Evolutionary conservation across 805 yeast genomes (phyloP), one percentile per base, ranked within the genome.

Genomic region (Barnettozyma californica): DNA sequence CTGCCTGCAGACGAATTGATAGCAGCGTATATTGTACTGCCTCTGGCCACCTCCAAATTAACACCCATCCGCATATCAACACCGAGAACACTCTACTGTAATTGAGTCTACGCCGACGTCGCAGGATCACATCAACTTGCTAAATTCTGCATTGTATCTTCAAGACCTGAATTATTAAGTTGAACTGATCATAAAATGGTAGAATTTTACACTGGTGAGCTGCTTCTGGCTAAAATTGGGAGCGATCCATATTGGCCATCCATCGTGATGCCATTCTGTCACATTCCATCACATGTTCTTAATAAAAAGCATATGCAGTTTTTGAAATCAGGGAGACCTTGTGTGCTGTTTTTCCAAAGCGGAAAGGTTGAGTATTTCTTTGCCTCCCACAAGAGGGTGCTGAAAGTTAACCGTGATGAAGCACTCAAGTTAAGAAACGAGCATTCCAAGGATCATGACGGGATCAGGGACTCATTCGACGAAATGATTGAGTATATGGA

Each of bases 181-280:
- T 29, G 2, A 29, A 29, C 14, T 29, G 16, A 11, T 5, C 3
- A 3, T 11, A 13, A n/a, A 14, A 23, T 19, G 21, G 14, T 29
- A 4, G 18, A 23, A 4, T 38, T 38, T 8, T 16, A 20, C 10
- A 13, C 41, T 14, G 58, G 59, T 46, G 72, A 68, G 44, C 57
- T 70, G 58, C 77, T 75, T 9, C 62, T 73, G 47, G 71, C 77
- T 44, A 74, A 73, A 50, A 68, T 73, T 71, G 66, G 69, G 16
- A 68, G 73, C 18, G 74, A 65, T 54, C 74, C 76, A 2, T 68
- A 71, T 10, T 75, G 80, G 80, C 80, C 80, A 9, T 71, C 77
- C 10, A 70, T 73, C 43, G 70, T 75, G 43, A 21, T 49, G 2
- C 52, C 52, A 9, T 29, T n/a, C 35, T 39, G 34, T 11, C 45